Evolutionary conservation across 805 yeast genomes (phyloP).

Genomic region (Suhomyces canberraensis): DNA sequence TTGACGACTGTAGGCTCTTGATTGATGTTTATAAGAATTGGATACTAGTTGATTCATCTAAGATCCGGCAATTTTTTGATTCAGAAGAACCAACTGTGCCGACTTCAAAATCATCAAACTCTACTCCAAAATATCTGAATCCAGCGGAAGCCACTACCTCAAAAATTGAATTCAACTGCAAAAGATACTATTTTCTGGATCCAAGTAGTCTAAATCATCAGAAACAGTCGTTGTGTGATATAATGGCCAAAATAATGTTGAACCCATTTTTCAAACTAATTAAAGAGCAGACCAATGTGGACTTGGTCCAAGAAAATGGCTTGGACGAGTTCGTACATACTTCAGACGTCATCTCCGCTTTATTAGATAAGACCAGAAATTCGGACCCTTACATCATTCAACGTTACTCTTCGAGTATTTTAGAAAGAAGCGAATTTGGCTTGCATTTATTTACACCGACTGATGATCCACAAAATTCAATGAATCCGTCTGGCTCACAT

Average conservation of each 20-base stretch:
- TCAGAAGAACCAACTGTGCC: too few species aligned
- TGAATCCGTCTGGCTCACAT: too few species aligned
- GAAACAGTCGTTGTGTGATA: not conserved
- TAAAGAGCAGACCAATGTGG: not conserved
- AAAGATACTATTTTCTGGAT: not conserved
- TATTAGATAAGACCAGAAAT: not conserved
- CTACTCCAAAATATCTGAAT: too few species aligned
- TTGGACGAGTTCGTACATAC: not conserved
- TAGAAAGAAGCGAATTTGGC: not conserved
- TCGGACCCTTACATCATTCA: not conserved
- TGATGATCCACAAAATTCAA: too few species aligned
- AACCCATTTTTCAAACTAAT: not conserved
- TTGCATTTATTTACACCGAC: not conserved
- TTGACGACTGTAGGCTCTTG: not conserved
- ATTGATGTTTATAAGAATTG: not conserved
- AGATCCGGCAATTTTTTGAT: too few species aligned
- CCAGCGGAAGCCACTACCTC: too few species aligned
- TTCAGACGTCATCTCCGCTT: not conserved
- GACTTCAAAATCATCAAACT: too few species aligned
- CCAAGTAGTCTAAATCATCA: not conserved
- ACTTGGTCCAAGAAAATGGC: not conserved
- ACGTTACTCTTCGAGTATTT: not conserved
- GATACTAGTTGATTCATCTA: not conserved
- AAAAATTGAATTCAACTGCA: too few species aligned
- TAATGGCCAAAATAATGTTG: not conserved